Conservation (phyloP, 1,139 yeast genomes). For the Debaryomyces robertsiae region DNA sequence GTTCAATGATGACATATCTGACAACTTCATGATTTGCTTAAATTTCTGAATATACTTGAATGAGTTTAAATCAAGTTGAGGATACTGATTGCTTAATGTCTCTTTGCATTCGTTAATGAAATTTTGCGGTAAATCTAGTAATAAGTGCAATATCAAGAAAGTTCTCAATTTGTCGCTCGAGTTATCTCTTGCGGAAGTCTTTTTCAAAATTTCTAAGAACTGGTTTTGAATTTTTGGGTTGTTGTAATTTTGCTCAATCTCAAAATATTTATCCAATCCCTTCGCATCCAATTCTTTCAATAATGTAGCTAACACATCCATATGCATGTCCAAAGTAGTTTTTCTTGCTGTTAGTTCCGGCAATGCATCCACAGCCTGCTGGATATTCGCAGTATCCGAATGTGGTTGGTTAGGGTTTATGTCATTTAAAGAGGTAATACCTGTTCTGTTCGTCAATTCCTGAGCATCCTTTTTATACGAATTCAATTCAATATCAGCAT, state of each 20-base stretch:
- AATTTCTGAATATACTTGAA: slow-evolving; percentile 74
- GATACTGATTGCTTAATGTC: slow-evolving; percentile 54
- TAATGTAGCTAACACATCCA: slow-evolving; percentile 88
- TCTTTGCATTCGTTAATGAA: slow-evolving; percentile 69
- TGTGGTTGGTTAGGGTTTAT: slow-evolving; percentile 64
- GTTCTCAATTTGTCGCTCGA: slow-evolving; percentile 84
- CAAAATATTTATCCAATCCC: slow-evolving; percentile 86
- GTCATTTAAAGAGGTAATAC: slow-evolving; percentile 69
- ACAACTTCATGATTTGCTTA: slow-evolving; percentile 75
- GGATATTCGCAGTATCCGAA: slow-evolving; percentile 71
- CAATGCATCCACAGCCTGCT: slow-evolving; percentile 85
- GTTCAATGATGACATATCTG: slow-evolving; percentile 40
- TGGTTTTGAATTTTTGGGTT: slow-evolving; percentile 63
- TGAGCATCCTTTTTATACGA: slow-evolving; percentile 85
- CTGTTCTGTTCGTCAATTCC: slow-evolving; percentile 79
- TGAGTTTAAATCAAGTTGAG: slow-evolving; percentile 65
- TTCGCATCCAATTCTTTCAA: slow-evolving; percentile 83
- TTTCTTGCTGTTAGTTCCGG: slow-evolving; percentile 92
- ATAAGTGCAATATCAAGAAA: slow-evolving; percentile 68
- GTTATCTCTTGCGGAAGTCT: slow-evolving; percentile 56
- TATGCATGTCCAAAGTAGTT: slow-evolving; percentile 89
- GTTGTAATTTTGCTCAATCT: slow-evolving; percentile 78
- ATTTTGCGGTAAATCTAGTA: slow-evolving; percentile 57
- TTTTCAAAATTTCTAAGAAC: slow-evolving; percentile 57
- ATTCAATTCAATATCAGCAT: slow-evolving; percentile 81